Evolutionary conservation across 2,329 filamentous ascomycete genomes (phyloP).

Genomic region (Ophiostoma tasmaniense): DNA sequence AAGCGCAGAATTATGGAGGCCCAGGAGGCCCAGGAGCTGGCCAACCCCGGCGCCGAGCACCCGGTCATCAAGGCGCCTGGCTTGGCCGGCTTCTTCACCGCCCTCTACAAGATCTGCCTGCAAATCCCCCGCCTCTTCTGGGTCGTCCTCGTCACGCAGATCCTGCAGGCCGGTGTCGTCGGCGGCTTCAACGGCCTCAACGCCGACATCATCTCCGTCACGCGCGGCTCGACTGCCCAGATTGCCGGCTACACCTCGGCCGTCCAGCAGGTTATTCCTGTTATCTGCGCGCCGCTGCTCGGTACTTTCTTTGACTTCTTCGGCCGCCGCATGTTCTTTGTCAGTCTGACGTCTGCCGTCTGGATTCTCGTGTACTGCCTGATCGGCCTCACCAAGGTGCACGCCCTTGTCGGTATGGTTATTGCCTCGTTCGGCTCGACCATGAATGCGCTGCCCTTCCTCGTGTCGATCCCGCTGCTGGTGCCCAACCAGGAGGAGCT

Average conservation of each 20-base stretch:
- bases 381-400: conserved; percentile 22
- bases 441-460: conserved; percentile 25
- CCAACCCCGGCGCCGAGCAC: background rate
- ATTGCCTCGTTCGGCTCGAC: conserved; percentile 24
- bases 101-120: conserved; percentile 10
- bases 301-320: conserved; percentile 24
- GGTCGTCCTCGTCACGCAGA: conserved; percentile 22
- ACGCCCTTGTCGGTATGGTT: conserved; percentile 24
- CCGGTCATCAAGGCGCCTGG: background rate
- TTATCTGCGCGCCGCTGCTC: conserved; percentile 23
- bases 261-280: conserved; percentile 25
- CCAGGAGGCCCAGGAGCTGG: background rate
- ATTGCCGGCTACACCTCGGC: conserved; percentile 25
- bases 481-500: conserved; percentile 23
- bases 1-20: background rate
- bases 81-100: background rate
- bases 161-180: conserved; percentile 23
- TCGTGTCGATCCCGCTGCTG: conserved; percentile 24
- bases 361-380: conserved; percentile 25
- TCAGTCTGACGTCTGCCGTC: conserved; percentile 23
- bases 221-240: conserved; percentile 24
- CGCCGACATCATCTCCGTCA: conserved; percentile 17
- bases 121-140: conserved; percentile 24
- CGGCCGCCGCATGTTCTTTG: conserved; percentile 24
- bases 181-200: conserved; percentile 13